Conservation (phyloP, 148 eudicot species). For the Fagopyrum tataricum region DNA sequence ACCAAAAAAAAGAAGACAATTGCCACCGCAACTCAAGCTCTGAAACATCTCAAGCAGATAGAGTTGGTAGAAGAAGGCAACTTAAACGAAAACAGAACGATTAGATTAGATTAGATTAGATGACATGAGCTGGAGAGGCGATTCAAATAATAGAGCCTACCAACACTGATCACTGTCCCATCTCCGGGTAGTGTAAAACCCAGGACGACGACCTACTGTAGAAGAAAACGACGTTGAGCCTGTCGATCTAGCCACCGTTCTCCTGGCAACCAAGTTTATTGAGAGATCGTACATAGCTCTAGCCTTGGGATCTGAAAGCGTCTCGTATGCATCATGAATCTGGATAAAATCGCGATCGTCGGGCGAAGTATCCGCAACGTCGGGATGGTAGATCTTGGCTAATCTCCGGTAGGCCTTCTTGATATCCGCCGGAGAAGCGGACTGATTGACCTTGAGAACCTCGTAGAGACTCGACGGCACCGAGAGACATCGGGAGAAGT, state of each 20-base stretch:
- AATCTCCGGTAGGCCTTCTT: conserved; percentile 51
- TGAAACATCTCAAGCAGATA: not conserved
- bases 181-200: conserved; percentile 37
- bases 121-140: not conserved
- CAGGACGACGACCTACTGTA: conserved; percentile 16
- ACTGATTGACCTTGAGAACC: conserved; percentile 28
- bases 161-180: conserved; percentile 75
- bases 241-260: not conserved
- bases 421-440: conserved; percentile 46
- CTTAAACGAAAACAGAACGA: not conserved
- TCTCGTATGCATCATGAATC: conserved; percentile 48
- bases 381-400: conserved; percentile 59
- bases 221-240: not conserved
- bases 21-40: not conserved
- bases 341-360: conserved; percentile 36
- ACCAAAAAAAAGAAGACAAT: not conserved
- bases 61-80: not conserved
- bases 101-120: not conserved
- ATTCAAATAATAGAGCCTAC: conserved; percentile 17
- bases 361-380: conserved; percentile 21
- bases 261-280: conserved; percentile 10
- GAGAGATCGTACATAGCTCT: conserved; percentile 30
- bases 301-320: conserved; percentile 52
- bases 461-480: conserved; percentile 34
- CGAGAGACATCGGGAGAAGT: conserved; percentile 17